Evolutionary conservation across 495 filamentous ascomycete species (phyloP), one percentile per base, ranked within the genome.

Genomic region (Talaromyces ruber): DNA sequence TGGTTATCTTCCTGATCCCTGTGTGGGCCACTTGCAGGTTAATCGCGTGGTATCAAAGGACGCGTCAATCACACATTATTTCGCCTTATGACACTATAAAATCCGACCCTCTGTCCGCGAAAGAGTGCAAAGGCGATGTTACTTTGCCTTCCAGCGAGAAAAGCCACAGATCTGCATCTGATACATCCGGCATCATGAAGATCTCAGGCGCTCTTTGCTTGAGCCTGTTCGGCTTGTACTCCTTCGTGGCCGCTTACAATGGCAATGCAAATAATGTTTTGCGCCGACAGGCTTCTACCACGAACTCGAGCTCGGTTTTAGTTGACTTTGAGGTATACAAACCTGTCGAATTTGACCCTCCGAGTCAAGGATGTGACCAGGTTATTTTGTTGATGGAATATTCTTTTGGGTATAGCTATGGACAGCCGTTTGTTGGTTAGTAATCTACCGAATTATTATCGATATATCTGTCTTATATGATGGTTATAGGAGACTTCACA

Each of bases 371-470:
- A 37, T 90, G 88, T 66, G 73, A 77, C 25, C 32, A 67, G 11
- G 59, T 67, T 21, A 63, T 83, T 3, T 54, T 84, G 30, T 71
- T 96, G 43, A 91, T 95, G 83, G 71, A 84, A 6, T 82, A 92
- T 73, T 78, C 79, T 2, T 96, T 95, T 74, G 90, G 79, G 2
- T 86, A 72, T 63, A 93, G 88, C 65, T 97, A 97, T 67, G 87
- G 86, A 12, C 68, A 81, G 12, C 92, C 92, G 0, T 97, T 89
- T 64, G 81, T 93, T 65, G 90, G 91, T 85, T 74, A 72, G 81
- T 70, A 52, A n/a, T 32, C 7, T 32, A 34, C 39, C 50, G 22
- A 50, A 12, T 60, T 22, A 9, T 50, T 22, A n/a, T 24, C 1
- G 9, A 18, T 18, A 63, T 29, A 22, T 59, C 57, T 45, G 52